Conservation (phyloP, 73 alveolate species). For the Tetrahymena thermophila region DNA sequence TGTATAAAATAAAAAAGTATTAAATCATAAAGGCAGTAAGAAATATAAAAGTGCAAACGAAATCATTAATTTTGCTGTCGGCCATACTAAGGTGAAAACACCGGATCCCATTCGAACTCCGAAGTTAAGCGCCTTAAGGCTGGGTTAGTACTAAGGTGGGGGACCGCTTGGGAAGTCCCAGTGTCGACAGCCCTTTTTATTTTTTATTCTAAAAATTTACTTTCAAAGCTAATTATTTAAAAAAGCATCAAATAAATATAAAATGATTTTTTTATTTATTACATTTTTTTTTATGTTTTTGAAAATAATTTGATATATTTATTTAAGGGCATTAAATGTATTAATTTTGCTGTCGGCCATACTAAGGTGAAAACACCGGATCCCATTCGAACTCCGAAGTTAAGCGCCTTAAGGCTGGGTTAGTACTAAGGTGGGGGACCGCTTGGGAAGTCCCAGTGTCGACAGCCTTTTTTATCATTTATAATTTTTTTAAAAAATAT, state of each 20-base stretch:
- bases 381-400: conserved; percentile 99
- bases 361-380: conserved; percentile 99
- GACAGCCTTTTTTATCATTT: conserved; percentile 56
- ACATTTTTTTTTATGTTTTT: no score
- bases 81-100: conserved; percentile 97
- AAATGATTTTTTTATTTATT: no score
- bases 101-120: conserved; percentile 99
- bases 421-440: conserved; percentile 99
- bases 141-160: conserved; percentile 99
- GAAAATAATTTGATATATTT: no score
- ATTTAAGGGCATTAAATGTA: no score
- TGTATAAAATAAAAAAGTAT: no score
- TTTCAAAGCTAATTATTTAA: no score
- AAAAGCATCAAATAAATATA: no score
- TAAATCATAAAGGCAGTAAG: no score
- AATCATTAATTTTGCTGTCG: no score
- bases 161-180: conserved; percentile 99
- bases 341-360: conserved; percentile 47
- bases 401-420: conserved; percentile 99
- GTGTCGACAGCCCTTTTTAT: conserved; percentile 74
- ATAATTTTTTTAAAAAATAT: no score
- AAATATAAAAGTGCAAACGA: no score
- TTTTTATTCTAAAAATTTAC: no score
- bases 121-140: conserved; percentile 99
- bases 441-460: conserved; percentile 98